Evolutionary conservation across 352 stramenopile genomes (phyloP).

Genomic region (Vaucheria bursata): DNA sequence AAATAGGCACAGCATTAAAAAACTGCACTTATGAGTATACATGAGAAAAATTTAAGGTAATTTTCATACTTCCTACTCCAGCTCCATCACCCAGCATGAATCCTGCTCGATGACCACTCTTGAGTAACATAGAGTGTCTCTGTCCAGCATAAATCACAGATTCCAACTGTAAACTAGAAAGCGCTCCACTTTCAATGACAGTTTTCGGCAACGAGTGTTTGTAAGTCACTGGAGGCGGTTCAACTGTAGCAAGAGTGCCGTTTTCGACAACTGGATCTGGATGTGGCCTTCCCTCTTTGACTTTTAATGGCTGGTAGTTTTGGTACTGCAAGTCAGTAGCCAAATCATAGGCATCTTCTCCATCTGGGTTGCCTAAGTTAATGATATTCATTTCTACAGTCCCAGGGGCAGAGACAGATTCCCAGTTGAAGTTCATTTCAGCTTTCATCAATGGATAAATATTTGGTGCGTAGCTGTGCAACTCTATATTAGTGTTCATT

Average conservation of each 20-base stretch:
- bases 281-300: conserved; percentile 30
- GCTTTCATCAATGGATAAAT: too few relatives aligned
- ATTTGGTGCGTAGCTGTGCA: too few relatives aligned
- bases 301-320: conserved; percentile 30
- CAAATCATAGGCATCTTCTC: conserved; percentile 29
- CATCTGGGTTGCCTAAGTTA: too few relatives aligned
- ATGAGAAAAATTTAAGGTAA: too few relatives aligned
- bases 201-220: neutral
- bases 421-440: too few relatives aligned
- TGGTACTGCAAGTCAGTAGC: conserved; percentile 33
- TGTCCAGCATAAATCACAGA: conserved; percentile 36
- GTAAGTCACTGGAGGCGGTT: neutral
- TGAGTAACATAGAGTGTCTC: conserved; percentile 23
- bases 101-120: conserved; percentile 22
- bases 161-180: neutral
- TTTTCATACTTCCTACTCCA: conserved; percentile 41
- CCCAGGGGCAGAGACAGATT: too few relatives aligned
- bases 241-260: neutral
- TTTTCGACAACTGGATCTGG: conserved; percentile 12
- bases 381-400: too few relatives aligned
- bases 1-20: too few relatives aligned
- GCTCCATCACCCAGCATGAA: conserved; percentile 45
- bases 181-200: neutral
- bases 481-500: too few relatives aligned
- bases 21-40: too few relatives aligned